Evolutionary conservation across 495 filamentous ascomycete species (phyloP).

Genomic region (Penicillium lagena): DNA sequence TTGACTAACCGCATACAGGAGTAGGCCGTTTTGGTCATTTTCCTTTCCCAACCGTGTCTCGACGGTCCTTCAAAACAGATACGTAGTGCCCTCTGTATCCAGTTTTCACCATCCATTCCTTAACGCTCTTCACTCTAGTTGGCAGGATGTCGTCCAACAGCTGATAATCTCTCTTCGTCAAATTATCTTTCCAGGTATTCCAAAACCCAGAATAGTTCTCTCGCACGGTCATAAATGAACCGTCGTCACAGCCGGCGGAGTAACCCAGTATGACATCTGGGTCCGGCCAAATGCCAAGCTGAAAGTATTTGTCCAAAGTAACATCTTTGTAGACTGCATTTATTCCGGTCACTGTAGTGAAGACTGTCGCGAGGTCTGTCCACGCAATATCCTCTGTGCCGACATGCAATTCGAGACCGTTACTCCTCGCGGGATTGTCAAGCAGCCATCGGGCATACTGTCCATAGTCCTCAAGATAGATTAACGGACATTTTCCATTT

Average conservation of each 20-base stretch:
- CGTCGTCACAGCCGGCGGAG: conserved; percentile 31
- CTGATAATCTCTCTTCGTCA: conserved; percentile 41
- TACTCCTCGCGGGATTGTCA: conserved; percentile 10
- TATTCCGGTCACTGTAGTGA: too few relatives aligned
- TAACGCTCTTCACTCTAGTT: conserved; percentile 29
- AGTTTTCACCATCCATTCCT: conserved; percentile 16
- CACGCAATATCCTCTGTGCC: too few relatives aligned
- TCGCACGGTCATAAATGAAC: conserved; percentile 36
- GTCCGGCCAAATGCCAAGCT: neutral
- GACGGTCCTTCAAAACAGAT: conserved; percentile 1
- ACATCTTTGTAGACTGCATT: too few relatives aligned
- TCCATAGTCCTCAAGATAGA: conserved; percentile 21
- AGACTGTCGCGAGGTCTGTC: too few relatives aligned
- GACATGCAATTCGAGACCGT: neutral
- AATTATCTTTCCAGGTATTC: conserved; percentile 34
- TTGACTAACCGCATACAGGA: too few relatives aligned
- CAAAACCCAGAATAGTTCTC: conserved; percentile 52
- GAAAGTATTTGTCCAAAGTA: too few relatives aligned
- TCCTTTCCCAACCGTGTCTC: too few relatives aligned
- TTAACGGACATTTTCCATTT: conserved; percentile 10
- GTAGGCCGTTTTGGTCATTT: too few relatives aligned
- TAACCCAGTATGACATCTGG: conserved; percentile 23
- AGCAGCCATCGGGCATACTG: conserved; percentile 18
- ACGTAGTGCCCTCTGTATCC: conserved; percentile 1
- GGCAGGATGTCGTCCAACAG: conserved; percentile 49